Evolutionary conservation across 202 grass and related monocot genomes (phyloP).

Genomic region (Setaria viridis): DNA sequence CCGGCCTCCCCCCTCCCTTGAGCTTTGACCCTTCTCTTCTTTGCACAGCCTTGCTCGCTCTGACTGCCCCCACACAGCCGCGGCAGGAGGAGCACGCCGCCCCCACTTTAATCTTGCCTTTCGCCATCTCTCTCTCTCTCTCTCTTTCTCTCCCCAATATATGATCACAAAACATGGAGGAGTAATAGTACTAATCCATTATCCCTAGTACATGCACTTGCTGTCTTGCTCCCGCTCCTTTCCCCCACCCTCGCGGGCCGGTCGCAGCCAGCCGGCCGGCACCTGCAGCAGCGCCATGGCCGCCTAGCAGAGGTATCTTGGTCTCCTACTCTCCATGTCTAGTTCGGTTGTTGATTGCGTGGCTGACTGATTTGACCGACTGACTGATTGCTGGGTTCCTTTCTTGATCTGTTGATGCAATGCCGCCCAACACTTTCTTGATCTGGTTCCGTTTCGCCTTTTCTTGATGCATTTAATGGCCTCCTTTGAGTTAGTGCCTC

Average conservation of each 20-base stretch:
- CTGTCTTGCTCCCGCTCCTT: background rate
- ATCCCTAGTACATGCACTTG: background rate
- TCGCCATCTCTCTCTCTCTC: background rate
- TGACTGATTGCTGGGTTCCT: background rate
- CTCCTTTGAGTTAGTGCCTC: slow-evolving; percentile 16
- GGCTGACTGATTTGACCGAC: slow-evolving; percentile 36
- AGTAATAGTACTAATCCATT: background rate
- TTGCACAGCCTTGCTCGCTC: slow-evolving; percentile 32
- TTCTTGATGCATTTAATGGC: slow-evolving; percentile 34
- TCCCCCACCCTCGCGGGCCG: background rate
- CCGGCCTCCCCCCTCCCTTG: background rate
- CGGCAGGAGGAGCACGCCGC: background rate
- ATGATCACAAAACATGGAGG: slow-evolving; percentile 1
- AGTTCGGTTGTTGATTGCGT: background rate
- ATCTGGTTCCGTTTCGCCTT: slow-evolving; percentile 13
- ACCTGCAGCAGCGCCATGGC: slow-evolving; percentile 23
- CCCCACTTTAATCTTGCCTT: slow-evolving; percentile 18
- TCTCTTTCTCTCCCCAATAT: background rate
- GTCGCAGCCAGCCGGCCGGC: background rate
- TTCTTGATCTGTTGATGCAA: slow-evolving; percentile 51
- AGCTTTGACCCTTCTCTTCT: slow-evolving; percentile 51
- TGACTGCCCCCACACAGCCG: slow-evolving; percentile 1
- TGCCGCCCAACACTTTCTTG: slow-evolving; percentile 8
- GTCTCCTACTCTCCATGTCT: background rate
- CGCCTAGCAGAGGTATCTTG: slow-evolving; percentile 47